Evolutionary conservation across 495 filamentous ascomycete species (phyloP), one percentile per base, ranked within the genome.

Genomic region (Aspergillus steynii): DNA sequence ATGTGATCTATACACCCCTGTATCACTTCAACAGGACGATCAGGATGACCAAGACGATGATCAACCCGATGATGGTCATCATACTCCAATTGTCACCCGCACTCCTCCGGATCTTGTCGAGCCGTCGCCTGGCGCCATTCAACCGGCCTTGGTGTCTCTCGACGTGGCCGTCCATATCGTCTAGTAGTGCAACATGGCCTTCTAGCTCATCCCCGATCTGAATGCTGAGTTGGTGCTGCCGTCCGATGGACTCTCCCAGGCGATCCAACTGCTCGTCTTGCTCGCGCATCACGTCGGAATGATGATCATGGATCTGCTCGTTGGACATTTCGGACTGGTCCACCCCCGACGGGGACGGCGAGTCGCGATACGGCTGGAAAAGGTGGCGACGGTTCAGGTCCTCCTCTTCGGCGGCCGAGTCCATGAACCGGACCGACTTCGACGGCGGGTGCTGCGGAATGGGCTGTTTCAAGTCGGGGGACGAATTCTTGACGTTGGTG

Each of bases 141-240:
- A 99, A 75, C 47, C 89, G 86, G 27, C 74, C 77, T 71, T 86
- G 83, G 77, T 98, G 94, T 58, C 95, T 80, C 67, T 96, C 92
- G 42, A 93, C 89, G 59, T 86, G 81, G 28, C 81, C 81, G 62
- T 97, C 95, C 63, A 96, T 88, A 56, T 93, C 93, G 75, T 96
- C 95, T 47, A 99, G 79, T 78, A 99, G 77, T 68, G 87, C 76
- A 27, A 95, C 90, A 69, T 99, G 95, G 62, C 85, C 86, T 61
- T 99, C 95, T 28, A 99, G 79, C 80, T 99, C 95, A 71, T 98
- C 90, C 28, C 95, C 95, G 69, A 99, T 99, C 79, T 93, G 91
- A 70, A 97, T 95, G 65, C 88, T 91, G 65, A 99, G 80, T 76
- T 98, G 91, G 53, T 96, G 83, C 74, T 98, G 95, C 53, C 94